Evolutionary conservation across 2,329 filamentous ascomycete genomes (phyloP), one percentile per base, ranked within the genome.

Genomic region (Chrysosporium keratinophilum): DNA sequence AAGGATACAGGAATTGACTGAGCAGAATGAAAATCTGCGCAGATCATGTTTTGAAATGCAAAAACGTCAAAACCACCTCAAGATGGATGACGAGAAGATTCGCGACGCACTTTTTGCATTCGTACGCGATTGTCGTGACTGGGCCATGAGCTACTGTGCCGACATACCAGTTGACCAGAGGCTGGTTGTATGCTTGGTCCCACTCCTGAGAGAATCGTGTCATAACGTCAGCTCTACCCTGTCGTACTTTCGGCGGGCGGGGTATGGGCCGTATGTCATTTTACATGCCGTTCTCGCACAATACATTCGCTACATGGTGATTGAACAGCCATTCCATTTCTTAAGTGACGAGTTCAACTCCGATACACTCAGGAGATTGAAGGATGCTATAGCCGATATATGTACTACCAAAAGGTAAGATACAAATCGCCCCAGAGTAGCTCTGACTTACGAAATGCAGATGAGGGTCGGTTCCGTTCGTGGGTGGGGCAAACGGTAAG

Each of bases 401-500:
- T 7, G 17, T 37, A 19, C 3, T 31, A 6, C 17, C 28, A 43
- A 43, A 42, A n/a, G 12, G 20, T 39, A 50, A 39, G 35, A 23
- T 42, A 28, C 14, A 33, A 6, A 1, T 50, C 11, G 14, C 15
- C n/a, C n/a, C n/a, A n/a, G n/a, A n/a, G n/a, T n/a, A n/a, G n/a
- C n/a, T n/a, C n/a, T n/a, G n/a, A n/a, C n/a, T 46, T 46, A 7
- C 41, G 42, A 45, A 50, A 40, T 17, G 28, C n/a, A n/a, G n/a
- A n/a, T n/a, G 11, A 11, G 5, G 20, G 28, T 20, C 6, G 17
- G 4, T 14, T 42, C 6, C 42, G 41, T 12, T 17, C 28, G 11
- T 54, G 52, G 52, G 37, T 37, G 28, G 28, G 44, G 15, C 43
- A 49, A 20, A 50, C 52, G 3, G 4, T 45, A n/a, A 37, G 28